Base-by-base conservation (phyloP, 257 asterid species). In the Solanum etuberosum region DNA sequence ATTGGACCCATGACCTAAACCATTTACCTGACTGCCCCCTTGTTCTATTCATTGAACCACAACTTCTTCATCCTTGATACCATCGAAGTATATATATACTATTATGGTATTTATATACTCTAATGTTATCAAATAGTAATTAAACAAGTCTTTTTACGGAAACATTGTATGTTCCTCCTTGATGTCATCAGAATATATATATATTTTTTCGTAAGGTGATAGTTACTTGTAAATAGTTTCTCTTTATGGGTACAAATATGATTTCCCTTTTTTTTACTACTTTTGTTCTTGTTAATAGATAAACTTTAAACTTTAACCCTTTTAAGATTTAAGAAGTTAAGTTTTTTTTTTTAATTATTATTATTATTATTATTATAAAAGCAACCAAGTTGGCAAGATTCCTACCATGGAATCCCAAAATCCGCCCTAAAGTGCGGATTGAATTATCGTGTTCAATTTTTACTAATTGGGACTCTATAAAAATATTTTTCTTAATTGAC, bases 401-500 rank as follows among this genome's bases (percentile, higher is more conserved):
- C 92, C 74, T 87, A 83, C 32, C 43, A 72, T 80, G 92, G 91
- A 90, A 87, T 90, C 91, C 86, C 89, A 89, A 88, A 88, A 89
- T 83, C 87, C 86, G 88, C 88, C 91, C 87, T 82, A 42, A 91
- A 87, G 57, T 86, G 89, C 91, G 90, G 92, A 84, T 87, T 59
- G 87, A 27, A 84, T 59, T 73, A 7, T 81, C 32, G 25, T 83
- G 40, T n/a, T 88, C 51, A 43, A n/a, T 35, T 78, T 90, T 92
- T 89, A 88, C 88, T 88, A 34, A 35, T 72, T 86, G 74, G 31
- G 43, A 31, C 83, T 61, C 83, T n/a, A 61, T 61, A 89, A 82
- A 84, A 83, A 86, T 89, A 25, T 27, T 2, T 23, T n/a, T 48
- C 37, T 77, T 46, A 31, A 11, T 31, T 81, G 67, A 46, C 31